Evolutionary conservation across 257 asterid species (phyloP).

Genomic region (Ocimum tenuiflorum): DNA sequence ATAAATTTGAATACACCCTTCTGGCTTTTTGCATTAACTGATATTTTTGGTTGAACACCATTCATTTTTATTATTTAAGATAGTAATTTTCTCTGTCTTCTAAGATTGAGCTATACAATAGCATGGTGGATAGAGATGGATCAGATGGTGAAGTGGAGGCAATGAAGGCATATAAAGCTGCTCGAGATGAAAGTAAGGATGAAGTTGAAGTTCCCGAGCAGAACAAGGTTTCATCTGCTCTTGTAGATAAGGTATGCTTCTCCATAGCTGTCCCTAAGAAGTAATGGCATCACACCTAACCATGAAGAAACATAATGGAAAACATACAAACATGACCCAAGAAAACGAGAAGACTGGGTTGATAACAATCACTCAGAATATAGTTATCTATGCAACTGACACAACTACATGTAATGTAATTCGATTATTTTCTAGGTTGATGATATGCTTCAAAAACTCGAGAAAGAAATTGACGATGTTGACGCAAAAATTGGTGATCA

Average conservation of each 20-base stretch:
- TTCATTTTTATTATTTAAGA: not conserved
- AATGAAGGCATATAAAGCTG: constrained; percentile 74
- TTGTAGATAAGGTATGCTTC: constrained; percentile 63
- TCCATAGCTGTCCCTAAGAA: not conserved
- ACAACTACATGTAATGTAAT: not conserved
- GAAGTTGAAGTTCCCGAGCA: constrained; percentile 52
- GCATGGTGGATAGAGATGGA: constrained; percentile 82
- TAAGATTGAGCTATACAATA: constrained; percentile 81
- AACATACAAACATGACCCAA: not conserved
- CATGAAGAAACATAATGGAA: not conserved
- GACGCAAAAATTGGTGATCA: constrained; percentile 88
- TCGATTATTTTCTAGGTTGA: constrained; percentile 60
- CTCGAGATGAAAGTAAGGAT: constrained; percentile 65
- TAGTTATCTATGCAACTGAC: constrained; percentile 5
- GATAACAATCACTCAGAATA: not conserved
- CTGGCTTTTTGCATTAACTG: not conserved
- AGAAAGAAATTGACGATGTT: constrained; percentile 92
- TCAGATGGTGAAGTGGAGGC: constrained; percentile 68
- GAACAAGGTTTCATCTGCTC: constrained; percentile 77
- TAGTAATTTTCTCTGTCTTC: constrained; percentile 16
- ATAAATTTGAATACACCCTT: not conserved
- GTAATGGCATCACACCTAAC: not conserved
- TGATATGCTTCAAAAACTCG: constrained; percentile 94
- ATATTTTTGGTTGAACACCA: not conserved
- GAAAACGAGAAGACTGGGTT: not conserved